Percentiles rank a stretch among this genome's conserved stretches.
Evolutionary conservation across 441 rosid species (phyloP).

Genomic region (Mallotus japonicus): DNA sequence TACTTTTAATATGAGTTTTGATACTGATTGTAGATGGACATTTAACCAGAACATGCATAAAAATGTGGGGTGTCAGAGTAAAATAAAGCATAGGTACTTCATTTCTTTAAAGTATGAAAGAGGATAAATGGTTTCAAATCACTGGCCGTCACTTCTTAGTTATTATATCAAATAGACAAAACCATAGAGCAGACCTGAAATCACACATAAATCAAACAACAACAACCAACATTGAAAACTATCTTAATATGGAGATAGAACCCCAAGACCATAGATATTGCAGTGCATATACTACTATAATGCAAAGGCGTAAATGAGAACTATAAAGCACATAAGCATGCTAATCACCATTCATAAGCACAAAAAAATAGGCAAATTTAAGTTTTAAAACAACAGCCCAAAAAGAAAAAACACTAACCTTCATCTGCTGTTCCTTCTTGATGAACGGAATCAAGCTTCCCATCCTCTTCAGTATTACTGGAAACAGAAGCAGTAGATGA

Average conservation of each 20-base stretch:
- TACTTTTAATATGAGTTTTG: too few relatives aligned
- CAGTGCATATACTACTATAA: background rate
- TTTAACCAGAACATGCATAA: background rate
- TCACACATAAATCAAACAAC: background rate
- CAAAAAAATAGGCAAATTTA: background rate
- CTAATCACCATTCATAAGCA: background rate
- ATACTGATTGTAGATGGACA: background rate
- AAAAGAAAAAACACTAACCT: constrained; percentile 32
- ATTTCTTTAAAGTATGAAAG: background rate
- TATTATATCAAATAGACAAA: background rate
- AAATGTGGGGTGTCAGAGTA: background rate
- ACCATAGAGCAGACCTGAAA: background rate
- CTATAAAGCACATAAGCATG: background rate
- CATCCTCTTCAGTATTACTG: constrained; percentile 44
- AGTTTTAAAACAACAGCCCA: background rate
- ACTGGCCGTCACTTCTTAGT: background rate
- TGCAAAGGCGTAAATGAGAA: background rate
- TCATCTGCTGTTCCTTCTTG: constrained; percentile 45
- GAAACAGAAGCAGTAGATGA: constrained; percentile 52
- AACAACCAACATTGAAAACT: background rate
- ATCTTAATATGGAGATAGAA: background rate
- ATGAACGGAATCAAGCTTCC: constrained; percentile 34
- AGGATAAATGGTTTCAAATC: background rate
- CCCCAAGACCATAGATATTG: background rate
- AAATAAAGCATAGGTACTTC: too few relatives aligned